Base-by-base conservation (phyloP, 2,329 filamentous ascomycete genomes). In the Diaporthe sp. region DNA sequence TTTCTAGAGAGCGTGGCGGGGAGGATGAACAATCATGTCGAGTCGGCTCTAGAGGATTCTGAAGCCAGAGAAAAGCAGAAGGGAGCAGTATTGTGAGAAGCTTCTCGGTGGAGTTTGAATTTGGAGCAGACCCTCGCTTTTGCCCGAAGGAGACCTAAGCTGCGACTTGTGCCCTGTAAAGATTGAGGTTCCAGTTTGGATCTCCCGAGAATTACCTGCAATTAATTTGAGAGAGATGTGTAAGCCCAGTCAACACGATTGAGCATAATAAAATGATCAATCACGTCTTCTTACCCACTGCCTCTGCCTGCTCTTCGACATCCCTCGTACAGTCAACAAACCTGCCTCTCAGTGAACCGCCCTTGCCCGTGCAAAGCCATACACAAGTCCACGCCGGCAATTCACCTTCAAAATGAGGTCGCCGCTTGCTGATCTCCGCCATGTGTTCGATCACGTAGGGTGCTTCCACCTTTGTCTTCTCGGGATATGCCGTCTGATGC, bases 11-110 rank as follows among this genome's bases (percentile, higher is more conserved):
- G 68, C 13, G 73, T 74, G 30, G 58, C 57, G 9, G 60, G 42
- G 5, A 72, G 35, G 33, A 74, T 74, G 68, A 74, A 74, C 33
- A 57, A 66, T 8, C 73, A 74, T 66, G 35, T 68, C 19, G 73
- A 74, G 68, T 72, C 73, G 15, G 73, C 73, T 22, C 19, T 74
- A 22, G 60, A 74, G 40, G 60, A 72, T n/a, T 72, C 73, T 3
- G 73, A 74, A 38, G 68, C 64, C 8, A 60, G 73, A 30, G 40
- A 68, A 7, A 74, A 68, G 40, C 73, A 74, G 33, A 72, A 67
- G 30, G 45, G 30, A 25, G 61, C 45, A 17, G 22, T 38, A 3
- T 45, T 38, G 1, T 67, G 45, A 67, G 19, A 10, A n/a, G 1
- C 1, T 9, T 33, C 0, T 25, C 6, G 25, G 3, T 15, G 33